Conservation (phyloP, 768 basidiomycete species). For the Kwoniella sp. region DNA sequence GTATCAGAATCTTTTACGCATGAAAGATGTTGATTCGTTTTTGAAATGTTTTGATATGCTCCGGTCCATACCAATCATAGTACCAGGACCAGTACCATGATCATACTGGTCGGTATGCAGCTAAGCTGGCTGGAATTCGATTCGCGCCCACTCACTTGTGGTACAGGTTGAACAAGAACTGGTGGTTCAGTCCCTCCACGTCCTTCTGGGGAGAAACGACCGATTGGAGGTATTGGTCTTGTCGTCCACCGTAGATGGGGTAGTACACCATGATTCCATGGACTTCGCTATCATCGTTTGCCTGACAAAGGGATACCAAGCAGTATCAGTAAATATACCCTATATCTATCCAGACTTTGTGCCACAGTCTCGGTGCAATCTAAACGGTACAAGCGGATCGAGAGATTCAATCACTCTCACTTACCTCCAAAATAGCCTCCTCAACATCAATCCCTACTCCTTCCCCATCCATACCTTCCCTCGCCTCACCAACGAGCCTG, state of each 20-base stretch:
- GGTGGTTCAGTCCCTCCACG: conserved; percentile 94
- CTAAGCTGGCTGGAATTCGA: too few species aligned
- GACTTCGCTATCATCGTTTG: conserved; percentile 80
- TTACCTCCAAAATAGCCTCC: conserved; percentile 81
- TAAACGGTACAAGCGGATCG: too few species aligned
- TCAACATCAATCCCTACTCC: conserved; percentile 86
- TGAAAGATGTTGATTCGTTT: too few species aligned
- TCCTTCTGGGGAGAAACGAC: conserved; percentile 95
- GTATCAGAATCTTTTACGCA: too few species aligned
- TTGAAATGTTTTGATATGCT: too few species aligned
- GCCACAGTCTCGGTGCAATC: too few species aligned
- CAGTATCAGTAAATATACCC: neutral
- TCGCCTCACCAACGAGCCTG: conserved; percentile 64
- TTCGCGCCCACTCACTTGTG: conserved; percentile 75
- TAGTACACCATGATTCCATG: conserved; percentile 99
- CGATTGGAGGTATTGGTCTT: conserved; percentile 98
- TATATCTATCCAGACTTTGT: too few species aligned
- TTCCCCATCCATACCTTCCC: conserved; percentile 58
- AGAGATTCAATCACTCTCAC: too few species aligned
- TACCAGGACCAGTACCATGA: too few species aligned
- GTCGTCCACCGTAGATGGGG: conserved; percentile 84
- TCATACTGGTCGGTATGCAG: too few species aligned
- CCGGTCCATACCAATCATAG: too few species aligned
- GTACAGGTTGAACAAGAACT: conserved; percentile 80
- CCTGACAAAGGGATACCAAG: conserved; percentile 48